These are phyloP conservation scores for Neurospora intermedia DNA, from an alignment of 495 filamentous ascomycete genomes.

Conservation along the genomic window DNA sequence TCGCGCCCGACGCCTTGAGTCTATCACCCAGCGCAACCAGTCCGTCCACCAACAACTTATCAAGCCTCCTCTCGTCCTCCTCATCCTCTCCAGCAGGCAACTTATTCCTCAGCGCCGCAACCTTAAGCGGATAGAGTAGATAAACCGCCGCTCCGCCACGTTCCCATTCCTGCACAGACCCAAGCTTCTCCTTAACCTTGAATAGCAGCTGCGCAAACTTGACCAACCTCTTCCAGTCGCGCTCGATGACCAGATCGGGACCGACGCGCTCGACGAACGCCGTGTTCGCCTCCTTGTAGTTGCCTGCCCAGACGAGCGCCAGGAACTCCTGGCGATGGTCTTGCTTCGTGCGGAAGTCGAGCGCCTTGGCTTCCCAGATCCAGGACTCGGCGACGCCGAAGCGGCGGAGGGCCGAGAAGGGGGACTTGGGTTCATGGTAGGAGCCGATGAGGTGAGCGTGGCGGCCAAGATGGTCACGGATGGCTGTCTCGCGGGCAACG, in stretches of 20 bases:
- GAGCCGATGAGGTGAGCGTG: slow-evolving; percentile 45
- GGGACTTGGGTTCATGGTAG: slow-evolving; percentile 1
- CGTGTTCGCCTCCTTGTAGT: slow-evolving; percentile 71
- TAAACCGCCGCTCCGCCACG: slow-evolving; percentile 66
- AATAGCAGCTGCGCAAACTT: slow-evolving; percentile 41
- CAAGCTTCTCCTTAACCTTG: slow-evolving; percentile 45
- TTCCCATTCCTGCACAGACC: slow-evolving; percentile 48
- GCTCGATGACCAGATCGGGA: slow-evolving; percentile 65
- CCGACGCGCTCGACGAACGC: slow-evolving; percentile 70
- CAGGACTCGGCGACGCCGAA: slow-evolving; percentile 61
- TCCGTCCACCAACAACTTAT: slow-evolving; percentile 47
- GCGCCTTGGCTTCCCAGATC: slow-evolving; percentile 81
- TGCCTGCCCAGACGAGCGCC: slow-evolving; percentile 62
- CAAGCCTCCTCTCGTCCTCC: slow-evolving; percentile 21
- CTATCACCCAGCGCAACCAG: slow-evolving; percentile 51
- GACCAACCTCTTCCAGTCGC: slow-evolving; percentile 55
- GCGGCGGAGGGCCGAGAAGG: slow-evolving; percentile 27
- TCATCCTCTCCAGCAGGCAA: slow-evolving; percentile 22
- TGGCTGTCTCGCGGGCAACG: slow-evolving; percentile 49
- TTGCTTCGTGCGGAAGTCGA: slow-evolving; percentile 60
- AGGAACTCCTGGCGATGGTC: slow-evolving; percentile 55
- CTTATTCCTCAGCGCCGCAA: neutral
- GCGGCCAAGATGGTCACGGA: slow-evolving; percentile 60
- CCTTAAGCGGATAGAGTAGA: slow-evolving; percentile 52
- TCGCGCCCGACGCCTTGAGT: slow-evolving; percentile 18